These are phyloP conservation scores for Populus deltoides DNA, from an alignment of 345 rosid genomes.

Conservation along the genomic window DNA sequence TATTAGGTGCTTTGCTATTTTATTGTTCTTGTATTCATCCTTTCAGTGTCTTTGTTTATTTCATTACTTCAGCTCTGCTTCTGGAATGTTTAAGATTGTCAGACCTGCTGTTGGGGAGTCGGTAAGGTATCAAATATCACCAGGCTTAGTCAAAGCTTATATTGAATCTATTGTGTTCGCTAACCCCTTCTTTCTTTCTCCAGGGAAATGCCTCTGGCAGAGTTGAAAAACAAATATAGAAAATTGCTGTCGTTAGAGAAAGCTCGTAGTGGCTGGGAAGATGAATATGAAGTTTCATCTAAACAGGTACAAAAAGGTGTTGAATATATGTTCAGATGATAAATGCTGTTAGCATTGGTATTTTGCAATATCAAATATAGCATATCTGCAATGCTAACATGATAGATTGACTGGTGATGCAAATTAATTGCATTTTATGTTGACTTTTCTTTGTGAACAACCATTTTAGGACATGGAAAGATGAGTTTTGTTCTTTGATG, in stretches of 20 bases:
- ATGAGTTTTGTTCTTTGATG: not conserved
- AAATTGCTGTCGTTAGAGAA: slow-evolving; percentile 68
- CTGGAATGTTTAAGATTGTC: slow-evolving; percentile 80
- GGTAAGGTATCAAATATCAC: slow-evolving; percentile 51
- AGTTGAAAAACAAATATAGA: slow-evolving; percentile 79
- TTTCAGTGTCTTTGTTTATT: not conserved
- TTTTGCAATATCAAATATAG: not conserved
- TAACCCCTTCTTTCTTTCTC: slow-evolving; percentile 5
- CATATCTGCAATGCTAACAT: not conserved
- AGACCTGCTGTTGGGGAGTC: slow-evolving; percentile 97
- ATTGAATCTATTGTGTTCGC: slow-evolving; percentile 4
- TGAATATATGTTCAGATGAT: not conserved
- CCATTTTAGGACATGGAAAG: not conserved
- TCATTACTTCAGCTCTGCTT: slow-evolving; percentile 51
- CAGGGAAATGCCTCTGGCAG: slow-evolving; percentile 87
- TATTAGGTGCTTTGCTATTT: not conserved
- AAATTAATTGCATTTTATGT: not conserved
- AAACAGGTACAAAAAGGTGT: slow-evolving; percentile 57
- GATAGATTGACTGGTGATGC: not conserved
- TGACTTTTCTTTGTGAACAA: not conserved
- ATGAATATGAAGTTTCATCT: slow-evolving; percentile 87
- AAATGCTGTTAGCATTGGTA: not conserved
- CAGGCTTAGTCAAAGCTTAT: slow-evolving; percentile 8
- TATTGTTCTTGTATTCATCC: not conserved
- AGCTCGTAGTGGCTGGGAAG: slow-evolving; percentile 88